Percentiles rank a stretch among this genome's conserved stretches.
These are phyloP conservation scores for Alternaria atra DNA, from an alignment of 2,329 filamentous ascomycete species.

Conservation along the genomic window DNA sequence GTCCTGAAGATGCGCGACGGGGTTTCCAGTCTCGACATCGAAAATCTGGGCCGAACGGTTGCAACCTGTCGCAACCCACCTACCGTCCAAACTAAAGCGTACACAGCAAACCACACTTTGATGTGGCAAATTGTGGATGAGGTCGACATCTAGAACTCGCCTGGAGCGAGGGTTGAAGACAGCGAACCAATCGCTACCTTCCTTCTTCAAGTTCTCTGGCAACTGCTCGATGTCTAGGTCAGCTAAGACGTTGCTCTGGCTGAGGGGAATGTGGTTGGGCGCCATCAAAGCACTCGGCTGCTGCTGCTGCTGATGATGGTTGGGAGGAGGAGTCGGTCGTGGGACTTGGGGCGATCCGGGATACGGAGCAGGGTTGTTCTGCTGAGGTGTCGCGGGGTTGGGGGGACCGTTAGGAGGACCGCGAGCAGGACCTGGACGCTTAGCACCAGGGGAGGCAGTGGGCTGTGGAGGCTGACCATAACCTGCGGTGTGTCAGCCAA, in stretches of 20 bases:
- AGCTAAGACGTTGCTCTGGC: constrained; percentile 72
- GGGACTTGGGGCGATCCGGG: constrained; percentile 84
- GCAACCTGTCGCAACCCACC: constrained; percentile 95
- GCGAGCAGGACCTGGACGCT: constrained; percentile 72
- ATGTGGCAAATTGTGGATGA: constrained; percentile 91
- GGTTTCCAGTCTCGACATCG: constrained; percentile 86
- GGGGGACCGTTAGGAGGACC: constrained; percentile 65
- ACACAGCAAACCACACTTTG: constrained; percentile 99
- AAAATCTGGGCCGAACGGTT: constrained; percentile 99
- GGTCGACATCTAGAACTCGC: constrained; percentile 88
- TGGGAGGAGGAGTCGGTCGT: constrained; percentile 75
- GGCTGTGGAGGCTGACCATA: constrained; percentile 86
- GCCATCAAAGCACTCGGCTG: constrained; percentile 47
- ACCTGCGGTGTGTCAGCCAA: constrained; percentile 56
- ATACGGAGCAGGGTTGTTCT: constrained; percentile 87
- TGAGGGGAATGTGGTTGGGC: constrained; percentile 58
- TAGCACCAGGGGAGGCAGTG: constrained; percentile 85
- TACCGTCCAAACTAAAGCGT: constrained; percentile 93
- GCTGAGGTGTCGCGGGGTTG: constrained; percentile 85
- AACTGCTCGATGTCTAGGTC: constrained; percentile 89
- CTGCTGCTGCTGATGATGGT: constrained; percentile 51
- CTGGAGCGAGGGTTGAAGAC: constrained; percentile 95
- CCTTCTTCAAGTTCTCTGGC: constrained; percentile 86
- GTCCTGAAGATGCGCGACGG: constrained; percentile 90
- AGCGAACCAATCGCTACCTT: constrained; percentile 91